Percentiles rank a stretch among this genome's conserved stretches.
Conservation (phyloP, 257 asterid genomes). For the Gentiana macrophylla region DNA sequence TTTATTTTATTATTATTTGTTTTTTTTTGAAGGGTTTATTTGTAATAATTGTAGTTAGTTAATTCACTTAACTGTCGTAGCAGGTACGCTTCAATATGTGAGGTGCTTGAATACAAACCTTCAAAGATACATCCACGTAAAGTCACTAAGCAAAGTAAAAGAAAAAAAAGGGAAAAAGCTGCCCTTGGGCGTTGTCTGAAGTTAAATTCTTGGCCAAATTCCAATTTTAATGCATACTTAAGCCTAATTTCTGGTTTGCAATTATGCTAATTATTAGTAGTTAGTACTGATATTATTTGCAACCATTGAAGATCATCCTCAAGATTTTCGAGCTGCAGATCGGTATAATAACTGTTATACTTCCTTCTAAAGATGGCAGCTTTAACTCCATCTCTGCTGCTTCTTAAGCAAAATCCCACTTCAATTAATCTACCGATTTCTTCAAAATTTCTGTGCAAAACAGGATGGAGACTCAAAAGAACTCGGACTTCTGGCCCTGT, state of each 20-base stretch:
- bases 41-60: too few species aligned
- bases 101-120: background rate
- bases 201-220: too few species aligned
- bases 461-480: slow-evolving; percentile 31
- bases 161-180: too few species aligned
- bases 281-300: too few species aligned
- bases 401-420: slow-evolving; percentile 31
- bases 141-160: slow-evolving; percentile 10
- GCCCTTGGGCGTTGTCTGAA: background rate
- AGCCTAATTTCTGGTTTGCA: background rate
- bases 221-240: background rate
- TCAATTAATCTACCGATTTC: slow-evolving; percentile 17
- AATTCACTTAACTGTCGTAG: too few species aligned
- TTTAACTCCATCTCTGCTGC: slow-evolving; percentile 36
- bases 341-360: background rate
- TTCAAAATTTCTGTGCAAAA: slow-evolving; percentile 23
- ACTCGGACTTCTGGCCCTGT: slow-evolving; percentile 45
- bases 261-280: too few species aligned
- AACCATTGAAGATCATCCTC: background rate
- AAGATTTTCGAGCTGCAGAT: background rate
- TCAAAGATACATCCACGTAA: slow-evolving; percentile 8
- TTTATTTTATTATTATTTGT: too few species aligned
- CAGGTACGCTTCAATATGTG: too few species aligned
- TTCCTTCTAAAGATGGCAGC: slow-evolving; percentile 31
- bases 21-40: too few species aligned